Evolutionary conservation across 495 filamentous ascomycete species (phyloP).

Genomic region (Lophiostoma macrostomum): DNA sequence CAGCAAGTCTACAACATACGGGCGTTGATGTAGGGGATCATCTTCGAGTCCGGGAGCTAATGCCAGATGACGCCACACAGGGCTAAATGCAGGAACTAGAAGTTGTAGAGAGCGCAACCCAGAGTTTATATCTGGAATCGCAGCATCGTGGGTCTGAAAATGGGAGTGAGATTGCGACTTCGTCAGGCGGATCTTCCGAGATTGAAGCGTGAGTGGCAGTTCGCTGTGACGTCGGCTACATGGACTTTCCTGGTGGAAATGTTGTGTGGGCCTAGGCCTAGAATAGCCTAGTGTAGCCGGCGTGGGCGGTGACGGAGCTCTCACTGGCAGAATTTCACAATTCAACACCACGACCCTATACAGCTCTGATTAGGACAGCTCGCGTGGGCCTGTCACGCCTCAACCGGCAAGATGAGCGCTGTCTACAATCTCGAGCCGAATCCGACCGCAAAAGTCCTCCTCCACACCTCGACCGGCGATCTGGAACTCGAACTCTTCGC

Average conservation of each 20-base stretch:
- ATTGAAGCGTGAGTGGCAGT: neutral
- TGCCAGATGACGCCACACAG: constrained; percentile 2
- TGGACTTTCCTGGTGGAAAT: neutral
- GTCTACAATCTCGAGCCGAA: constrained; percentile 94
- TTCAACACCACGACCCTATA: neutral
- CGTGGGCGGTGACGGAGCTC: constrained; percentile 6
- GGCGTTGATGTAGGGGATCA: constrained; percentile 84
- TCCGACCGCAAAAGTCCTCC: constrained; percentile 81
- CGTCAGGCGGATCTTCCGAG: no score
- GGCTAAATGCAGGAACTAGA: neutral
- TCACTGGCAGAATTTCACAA: constrained; percentile 25
- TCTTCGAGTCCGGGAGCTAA: constrained; percentile 39
- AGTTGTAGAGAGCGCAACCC: neutral
- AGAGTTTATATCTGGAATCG: neutral
- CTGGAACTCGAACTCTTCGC: constrained; percentile 89
- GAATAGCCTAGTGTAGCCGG: neutral
- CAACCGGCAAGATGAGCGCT: constrained; percentile 61
- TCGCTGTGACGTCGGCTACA: constrained; percentile 9
- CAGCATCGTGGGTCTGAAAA: neutral
- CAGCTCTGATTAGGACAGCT: neutral
- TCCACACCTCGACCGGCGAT: constrained; percentile 86
- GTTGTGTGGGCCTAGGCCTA: constrained; percentile 3
- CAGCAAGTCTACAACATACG: constrained; percentile 50
- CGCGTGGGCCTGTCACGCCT: neutral
- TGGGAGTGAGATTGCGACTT: neutral